A percentile compares a stretch with the other conserved stretches of the same genome.
These are phyloP conservation scores for Heterobasidion occidentale DNA, from an alignment of 1,284 basidiomycete species.

Conservation along the genomic window DNA sequence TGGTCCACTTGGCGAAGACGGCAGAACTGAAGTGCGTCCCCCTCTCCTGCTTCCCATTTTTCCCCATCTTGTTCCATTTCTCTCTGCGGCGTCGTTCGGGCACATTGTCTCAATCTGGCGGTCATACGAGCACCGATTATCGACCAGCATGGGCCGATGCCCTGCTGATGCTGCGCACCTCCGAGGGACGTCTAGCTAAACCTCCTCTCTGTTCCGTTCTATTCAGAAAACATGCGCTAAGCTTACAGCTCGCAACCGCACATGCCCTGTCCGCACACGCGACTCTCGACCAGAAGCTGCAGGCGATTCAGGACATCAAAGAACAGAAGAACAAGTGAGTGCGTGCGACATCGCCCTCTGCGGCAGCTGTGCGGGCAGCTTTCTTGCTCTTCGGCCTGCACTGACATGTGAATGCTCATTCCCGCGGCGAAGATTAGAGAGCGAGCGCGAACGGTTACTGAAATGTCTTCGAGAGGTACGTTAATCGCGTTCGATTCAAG, in stretches of 20 bases:
- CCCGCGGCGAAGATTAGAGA: conserved; percentile 47
- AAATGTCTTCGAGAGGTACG: conserved; percentile 59
- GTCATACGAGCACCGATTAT: too few species aligned
- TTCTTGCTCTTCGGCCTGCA: not conserved
- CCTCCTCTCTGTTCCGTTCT: not conserved
- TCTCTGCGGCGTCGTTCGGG: not conserved
- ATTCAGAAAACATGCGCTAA: conserved; percentile 68
- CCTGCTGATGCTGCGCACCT: too few species aligned
- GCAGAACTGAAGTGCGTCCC: conserved; percentile 68
- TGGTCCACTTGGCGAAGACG: conserved; percentile 74
- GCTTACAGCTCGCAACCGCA: conserved; percentile 76
- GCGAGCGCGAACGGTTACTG: conserved; percentile 57
- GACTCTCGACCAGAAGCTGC: conserved; percentile 65
- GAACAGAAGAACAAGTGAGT: conserved; percentile 75
- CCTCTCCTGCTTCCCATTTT: conserved; percentile 2
- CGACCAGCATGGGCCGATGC: too few species aligned
- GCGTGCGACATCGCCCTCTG: not conserved
- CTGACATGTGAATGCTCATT: not conserved
- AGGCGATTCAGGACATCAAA: conserved; percentile 67
- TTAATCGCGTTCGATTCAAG: not conserved
- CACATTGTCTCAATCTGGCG: too few species aligned
- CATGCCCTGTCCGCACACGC: conserved; percentile 77
- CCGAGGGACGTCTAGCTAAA: too few species aligned
- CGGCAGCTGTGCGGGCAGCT: not conserved
- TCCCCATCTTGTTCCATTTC: not conserved